Percentiles rank a stretch among this genome's conserved stretches.
These are phyloP conservation scores for Suillus subaureus DNA, from an alignment of 768 basidiomycete species.

Conservation along the genomic window DNA sequence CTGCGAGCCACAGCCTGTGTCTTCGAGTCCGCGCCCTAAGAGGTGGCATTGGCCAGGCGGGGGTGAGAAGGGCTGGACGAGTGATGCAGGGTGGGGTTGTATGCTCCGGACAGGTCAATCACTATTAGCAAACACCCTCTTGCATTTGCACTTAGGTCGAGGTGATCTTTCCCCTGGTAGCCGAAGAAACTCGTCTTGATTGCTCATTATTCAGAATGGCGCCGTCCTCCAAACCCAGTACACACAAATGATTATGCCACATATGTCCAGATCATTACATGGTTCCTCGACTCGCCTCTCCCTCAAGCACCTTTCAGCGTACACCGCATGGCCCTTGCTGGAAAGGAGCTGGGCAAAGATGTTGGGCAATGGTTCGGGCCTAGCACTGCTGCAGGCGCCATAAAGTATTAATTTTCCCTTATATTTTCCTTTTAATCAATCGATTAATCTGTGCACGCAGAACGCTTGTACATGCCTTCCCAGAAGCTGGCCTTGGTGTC, in stretches of 20 bases:
- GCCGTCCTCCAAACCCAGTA: constrained; percentile 65
- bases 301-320: constrained; percentile 90
- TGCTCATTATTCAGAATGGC: constrained; percentile 65
- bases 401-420: constrained; percentile 57
- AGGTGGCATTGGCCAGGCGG: constrained; percentile 66
- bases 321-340: constrained; percentile 93
- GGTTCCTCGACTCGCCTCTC: constrained; percentile 92
- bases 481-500: constrained; percentile 80
- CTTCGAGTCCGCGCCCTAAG: constrained; percentile 46
- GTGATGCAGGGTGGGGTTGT: constrained; percentile 89
- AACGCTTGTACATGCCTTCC: constrained; percentile 75
- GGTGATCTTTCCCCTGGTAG: constrained; percentile 40
- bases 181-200: constrained; percentile 15
- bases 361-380: constrained; percentile 99
- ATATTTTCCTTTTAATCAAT: not conserved
- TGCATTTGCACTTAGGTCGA: constrained; percentile 74
- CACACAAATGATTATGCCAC: constrained; percentile 71
- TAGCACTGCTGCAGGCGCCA: constrained; percentile 94
- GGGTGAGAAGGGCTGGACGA: constrained; percentile 80
- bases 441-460: constrained; percentile 39
- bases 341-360: constrained; percentile 92
- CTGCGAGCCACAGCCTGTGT: constrained; percentile 35
- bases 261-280: constrained; percentile 89
- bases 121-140: constrained; percentile 77
- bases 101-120: constrained; percentile 90